A percentile compares a stretch with the other conserved stretches of the same genome.
Conservation (phyloP, 768 basidiomycete species). For the Termitomyces titanicus region DNA sequence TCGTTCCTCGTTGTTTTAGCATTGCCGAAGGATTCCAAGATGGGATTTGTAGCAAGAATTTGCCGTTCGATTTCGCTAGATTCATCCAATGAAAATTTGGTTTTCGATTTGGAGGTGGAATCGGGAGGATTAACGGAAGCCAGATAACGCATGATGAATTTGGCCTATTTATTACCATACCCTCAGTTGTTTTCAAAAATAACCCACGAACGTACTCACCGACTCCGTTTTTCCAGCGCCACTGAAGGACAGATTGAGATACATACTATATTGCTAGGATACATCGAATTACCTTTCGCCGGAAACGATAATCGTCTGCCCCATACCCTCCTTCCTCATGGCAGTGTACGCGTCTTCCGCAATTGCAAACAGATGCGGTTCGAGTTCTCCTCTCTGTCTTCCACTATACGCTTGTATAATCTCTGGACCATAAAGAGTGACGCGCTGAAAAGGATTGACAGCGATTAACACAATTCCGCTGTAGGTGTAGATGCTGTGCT, state of each 20-base stretch:
- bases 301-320: constrained; percentile 98
- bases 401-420: constrained; percentile 97
- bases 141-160: constrained; percentile 99
- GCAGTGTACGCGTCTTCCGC: constrained; percentile 98
- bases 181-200: constrained; percentile 3
- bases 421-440: constrained; percentile 94
- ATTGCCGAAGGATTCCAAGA: constrained; percentile 98
- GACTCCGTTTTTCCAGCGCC: constrained; percentile 99
- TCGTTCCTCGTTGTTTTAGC: constrained; percentile 99
- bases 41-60: constrained; percentile 98
- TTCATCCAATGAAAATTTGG: constrained; percentile 75
- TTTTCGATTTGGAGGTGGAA: constrained; percentile 54
- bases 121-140: constrained; percentile 92
- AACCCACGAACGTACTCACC: constrained; percentile 34
- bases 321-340: constrained; percentile 90
- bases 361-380: constrained; percentile 98
- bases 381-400: constrained; percentile 87
- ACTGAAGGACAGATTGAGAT: constrained; percentile 41
- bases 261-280: constrained; percentile 7
- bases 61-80: constrained; percentile 95
- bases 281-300: constrained; percentile 78
- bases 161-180: constrained; percentile 58
- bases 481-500: constrained; percentile 98
- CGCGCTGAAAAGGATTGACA: constrained; percentile 97
- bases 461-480: constrained; percentile 98